Conservation (phyloP, 306 rosid genomes). For the Prunus dulcis region DNA sequence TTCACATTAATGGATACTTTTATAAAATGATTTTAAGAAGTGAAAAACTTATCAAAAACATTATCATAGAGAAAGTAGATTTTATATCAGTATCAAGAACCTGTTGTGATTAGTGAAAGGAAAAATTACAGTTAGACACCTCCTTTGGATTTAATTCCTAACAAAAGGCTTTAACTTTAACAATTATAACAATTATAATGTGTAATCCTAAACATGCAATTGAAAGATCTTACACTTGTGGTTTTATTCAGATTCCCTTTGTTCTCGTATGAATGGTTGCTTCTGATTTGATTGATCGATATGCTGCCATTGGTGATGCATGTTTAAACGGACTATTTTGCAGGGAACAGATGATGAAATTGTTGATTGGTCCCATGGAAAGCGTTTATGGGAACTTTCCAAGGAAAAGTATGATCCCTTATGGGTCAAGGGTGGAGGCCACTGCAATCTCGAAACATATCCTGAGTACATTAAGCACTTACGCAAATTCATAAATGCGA, state of each 20-base stretch:
- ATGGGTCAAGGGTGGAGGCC: conserved; percentile 99
- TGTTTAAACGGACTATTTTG: conserved; percentile 27
- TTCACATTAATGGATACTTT: too few relatives aligned
- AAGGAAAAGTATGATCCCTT: conserved; percentile 92
- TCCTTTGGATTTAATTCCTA: background rate
- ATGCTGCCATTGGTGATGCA: conserved; percentile 22
- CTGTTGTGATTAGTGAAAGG: background rate
- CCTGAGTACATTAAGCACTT: conserved; percentile 93
- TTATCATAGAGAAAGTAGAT: background rate
- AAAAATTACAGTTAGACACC: background rate
- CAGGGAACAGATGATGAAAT: conserved; percentile 97
- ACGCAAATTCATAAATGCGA: conserved; percentile 77
- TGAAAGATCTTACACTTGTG: background rate
- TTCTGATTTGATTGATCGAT: conserved; percentile 7
- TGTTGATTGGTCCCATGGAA: conserved; percentile 94
- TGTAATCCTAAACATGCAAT: background rate
- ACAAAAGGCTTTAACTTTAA: background rate
- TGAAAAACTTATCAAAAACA: background rate
- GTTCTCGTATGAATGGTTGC: background rate
- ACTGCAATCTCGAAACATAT: conserved; percentile 93
- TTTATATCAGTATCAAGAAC: background rate
- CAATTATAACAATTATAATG: background rate
- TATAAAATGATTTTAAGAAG: background rate
- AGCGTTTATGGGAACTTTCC: conserved; percentile 93
- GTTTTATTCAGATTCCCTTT: background rate